Evolutionary conservation across 768 basidiomycete species (phyloP).

Genomic region (Coprinopsis sp.): DNA sequence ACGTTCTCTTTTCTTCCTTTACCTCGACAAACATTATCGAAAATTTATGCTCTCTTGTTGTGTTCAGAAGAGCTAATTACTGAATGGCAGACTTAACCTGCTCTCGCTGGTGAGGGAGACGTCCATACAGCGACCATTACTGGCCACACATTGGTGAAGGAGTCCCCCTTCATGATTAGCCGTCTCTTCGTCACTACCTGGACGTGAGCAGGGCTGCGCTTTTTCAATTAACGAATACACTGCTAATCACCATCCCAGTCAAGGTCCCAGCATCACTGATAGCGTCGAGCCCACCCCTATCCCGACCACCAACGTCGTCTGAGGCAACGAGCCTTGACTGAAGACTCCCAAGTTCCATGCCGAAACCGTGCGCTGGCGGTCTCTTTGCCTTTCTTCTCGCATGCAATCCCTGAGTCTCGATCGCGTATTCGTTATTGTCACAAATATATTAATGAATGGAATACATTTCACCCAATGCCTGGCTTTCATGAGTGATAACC

Average conservation of each 20-base stretch:
- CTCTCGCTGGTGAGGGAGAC: slow-evolving; percentile 13
- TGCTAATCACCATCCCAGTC: neutral
- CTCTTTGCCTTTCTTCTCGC: too few species aligned
- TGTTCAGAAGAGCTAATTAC: neutral
- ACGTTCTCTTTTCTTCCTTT: too few species aligned
- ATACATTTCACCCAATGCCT: too few species aligned
- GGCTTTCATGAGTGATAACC: too few species aligned
- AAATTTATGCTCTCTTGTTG: too few species aligned
- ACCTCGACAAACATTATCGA: too few species aligned
- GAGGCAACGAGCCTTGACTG: too few species aligned
- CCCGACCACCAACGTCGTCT: neutral
- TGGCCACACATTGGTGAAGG: slow-evolving; percentile 16
- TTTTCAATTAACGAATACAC: neutral
- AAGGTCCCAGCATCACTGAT: slow-evolving; percentile 7
- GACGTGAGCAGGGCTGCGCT: slow-evolving; percentile 6
- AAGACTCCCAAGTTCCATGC: too few species aligned
- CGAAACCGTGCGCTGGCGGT: too few species aligned
- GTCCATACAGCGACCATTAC: slow-evolving; percentile 18
- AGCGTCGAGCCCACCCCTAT: slow-evolving; percentile 1
- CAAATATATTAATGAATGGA: too few species aligned
- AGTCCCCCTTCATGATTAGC: slow-evolving; percentile 22
- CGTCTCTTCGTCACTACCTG: slow-evolving; percentile 20
- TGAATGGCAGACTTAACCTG: neutral
- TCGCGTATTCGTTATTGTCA: too few species aligned
- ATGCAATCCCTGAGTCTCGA: too few species aligned